Base-by-base conservation (phyloP, 768 basidiomycete species). In the Glaciozyma martinii region DNA sequence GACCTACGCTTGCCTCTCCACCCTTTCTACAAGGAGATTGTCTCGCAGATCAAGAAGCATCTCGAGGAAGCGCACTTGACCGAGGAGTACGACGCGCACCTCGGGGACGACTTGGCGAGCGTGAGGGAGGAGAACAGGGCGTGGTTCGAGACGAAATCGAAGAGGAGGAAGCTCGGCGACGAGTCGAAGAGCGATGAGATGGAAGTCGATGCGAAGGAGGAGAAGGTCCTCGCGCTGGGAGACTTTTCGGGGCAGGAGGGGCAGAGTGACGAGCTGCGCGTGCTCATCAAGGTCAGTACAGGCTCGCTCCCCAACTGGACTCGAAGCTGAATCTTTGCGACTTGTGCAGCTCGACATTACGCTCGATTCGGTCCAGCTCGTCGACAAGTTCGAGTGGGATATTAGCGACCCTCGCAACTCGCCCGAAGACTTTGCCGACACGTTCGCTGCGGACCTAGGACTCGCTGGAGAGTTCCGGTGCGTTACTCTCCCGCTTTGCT, bases 341-440 rank as follows among this genome's bases (percentile, higher is more conserved):
- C 56, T 40, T 18, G 30, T 59, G 23, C 73, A 97, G 92, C 83
- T 99, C 67, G 94, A 98, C 77, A 90, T 98, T 77, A 89, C 91
- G 61, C 86, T 93, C 61, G 94, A 90, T 29, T 85, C 86, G 10
- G 84, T 92, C 79, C 92, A 93, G 76, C 82, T 99, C 29, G 88
- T 90, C 62, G 95, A 99, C 77, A 88, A 92, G 73, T 94, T 98
- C 73, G 95, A 98, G 75, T 99, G 95, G 95, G 94, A 99, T 76
- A 77, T 97, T 44, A 86, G 86, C 71, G 90, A 88, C 62, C 77
- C 80, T 27, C 80, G 82, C 54, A 86, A 89, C 5, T 87, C 86
- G 0, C 93, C 94, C 0, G 95, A 99, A 77, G 85, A 87, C 30
- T 98, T 98, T 76, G 90, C 95, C 10, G 86, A 88, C 67, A 81